Evolutionary conservation across 2,329 filamentous ascomycete species (phyloP), one percentile per base, ranked within the genome.

Genomic region (Trichoderma sp.): DNA sequence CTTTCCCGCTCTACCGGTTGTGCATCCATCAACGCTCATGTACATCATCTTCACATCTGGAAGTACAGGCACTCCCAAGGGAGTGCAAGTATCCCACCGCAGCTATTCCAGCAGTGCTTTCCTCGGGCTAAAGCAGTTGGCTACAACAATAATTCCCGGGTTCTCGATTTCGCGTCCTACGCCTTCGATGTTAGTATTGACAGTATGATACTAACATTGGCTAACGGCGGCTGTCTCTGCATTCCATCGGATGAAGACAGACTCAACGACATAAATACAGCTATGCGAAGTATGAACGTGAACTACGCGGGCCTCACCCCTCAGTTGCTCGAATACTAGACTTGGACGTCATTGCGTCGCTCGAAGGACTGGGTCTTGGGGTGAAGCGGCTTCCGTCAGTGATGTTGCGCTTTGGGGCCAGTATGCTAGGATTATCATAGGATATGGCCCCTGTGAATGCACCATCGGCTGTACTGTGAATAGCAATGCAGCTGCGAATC

Each of bases 371-470:
- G 5, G 68, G 45, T 16, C 68, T 71, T 12, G 68, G 68, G 68
- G 68, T 3, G 68, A 71, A 56, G 68, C 68, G 12, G 45, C 68
- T n/a, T 71, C 53, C 16, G 6, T 33, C 9, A 59, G 33, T 31
- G 56, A 71, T 27, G 68, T 59, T 35, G 31, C 60, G 4, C 35
- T 24, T 18, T 71, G 45, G 45, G 53, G 68, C 50, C 27, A 59
- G 27, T 56, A 71, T n/a, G 6, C 45, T 6, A 45, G 80, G 80
- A 75, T 85, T 56, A 77, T 85, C 71, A 85, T 86, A 79, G 83
- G 80, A 0, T 87, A 86, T 74, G 85, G 85, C 0, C 85, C 85
- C 31, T 84, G 75, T 18, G 77, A 78, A 63, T 75, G 75, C 59
- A 76, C 81, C 75, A 82, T 81, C 77, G 75, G 71, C 27, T 63